These are phyloP conservation scores for Physaria fendleri DNA, from an alignment of 345 rosid species.

Conservation along the genomic window DNA sequence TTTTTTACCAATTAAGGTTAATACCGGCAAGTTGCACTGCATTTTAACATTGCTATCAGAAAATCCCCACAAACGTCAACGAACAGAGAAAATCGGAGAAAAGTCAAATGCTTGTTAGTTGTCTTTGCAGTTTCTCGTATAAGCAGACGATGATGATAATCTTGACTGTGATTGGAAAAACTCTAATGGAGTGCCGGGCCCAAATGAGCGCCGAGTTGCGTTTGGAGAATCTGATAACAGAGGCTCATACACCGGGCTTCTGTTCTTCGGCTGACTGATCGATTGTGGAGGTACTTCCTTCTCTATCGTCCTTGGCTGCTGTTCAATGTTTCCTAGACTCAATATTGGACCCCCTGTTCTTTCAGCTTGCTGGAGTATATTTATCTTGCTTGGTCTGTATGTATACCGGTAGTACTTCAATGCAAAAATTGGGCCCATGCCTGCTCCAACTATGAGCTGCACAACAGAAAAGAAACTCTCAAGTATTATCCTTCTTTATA, in stretches of 20 bases:
- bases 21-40: too few species aligned
- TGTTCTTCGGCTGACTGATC: too few species aligned
- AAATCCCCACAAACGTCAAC: too few species aligned
- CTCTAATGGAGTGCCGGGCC: constrained; percentile 74
- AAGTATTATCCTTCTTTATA: not conserved
- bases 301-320: constrained; percentile 55
- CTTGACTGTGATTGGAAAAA: constrained; percentile 74
- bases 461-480: constrained; percentile 9
- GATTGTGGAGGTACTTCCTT: constrained; percentile 64
- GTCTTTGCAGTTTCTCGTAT: too few species aligned
- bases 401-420: constrained; percentile 79
- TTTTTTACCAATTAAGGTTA: too few species aligned
- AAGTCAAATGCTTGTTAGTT: too few species aligned
- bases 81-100: too few species aligned
- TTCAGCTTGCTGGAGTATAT: constrained; percentile 89
- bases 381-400: constrained; percentile 89
- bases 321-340: constrained; percentile 74
- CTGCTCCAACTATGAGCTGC: constrained; percentile 86
- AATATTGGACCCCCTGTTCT: constrained; percentile 89
- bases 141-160: constrained; percentile 47
- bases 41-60: too few species aligned
- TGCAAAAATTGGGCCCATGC: constrained; percentile 86
- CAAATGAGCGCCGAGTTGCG: constrained; percentile 62
- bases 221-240: constrained; percentile 83
- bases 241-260: constrained; percentile 81